Conservation (phyloP, 2,329 filamentous ascomycete species). For the Didymella sp. region DNA sequence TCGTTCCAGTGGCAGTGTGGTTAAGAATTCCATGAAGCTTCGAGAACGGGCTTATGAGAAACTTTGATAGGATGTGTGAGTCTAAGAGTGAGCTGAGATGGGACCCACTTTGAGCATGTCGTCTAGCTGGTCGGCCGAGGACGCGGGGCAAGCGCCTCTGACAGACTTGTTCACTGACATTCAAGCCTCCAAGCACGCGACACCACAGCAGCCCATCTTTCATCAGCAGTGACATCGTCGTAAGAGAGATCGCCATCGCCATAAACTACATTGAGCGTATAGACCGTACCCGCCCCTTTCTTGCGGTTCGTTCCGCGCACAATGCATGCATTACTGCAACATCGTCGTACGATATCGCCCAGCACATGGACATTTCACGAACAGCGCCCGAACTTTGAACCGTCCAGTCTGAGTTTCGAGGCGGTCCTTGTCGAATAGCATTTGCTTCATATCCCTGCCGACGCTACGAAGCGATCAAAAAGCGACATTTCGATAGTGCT, state of each 20-base stretch:
- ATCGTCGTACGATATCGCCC: neutral
- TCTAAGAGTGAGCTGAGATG: neutral
- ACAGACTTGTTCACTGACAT: neutral
- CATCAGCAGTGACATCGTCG: neutral
- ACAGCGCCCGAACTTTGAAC: neutral
- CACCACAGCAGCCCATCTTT: neutral
- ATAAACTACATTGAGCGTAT: neutral
- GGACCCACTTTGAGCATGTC: neutral
- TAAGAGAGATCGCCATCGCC: neutral
- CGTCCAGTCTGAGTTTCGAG: neutral
- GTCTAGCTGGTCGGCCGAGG: neutral
- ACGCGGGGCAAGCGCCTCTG: neutral
- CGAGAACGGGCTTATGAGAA: too few species aligned
- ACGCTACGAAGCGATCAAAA: neutral
- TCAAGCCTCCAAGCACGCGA: neutral
- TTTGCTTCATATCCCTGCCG: neutral
- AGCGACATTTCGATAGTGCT: constrained; percentile 7
- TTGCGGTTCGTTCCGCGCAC: neutral
- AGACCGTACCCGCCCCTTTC: neutral
- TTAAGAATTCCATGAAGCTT: too few species aligned
- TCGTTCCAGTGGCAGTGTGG: too few species aligned
- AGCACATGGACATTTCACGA: neutral
- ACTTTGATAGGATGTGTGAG: neutral
- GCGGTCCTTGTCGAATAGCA: neutral
- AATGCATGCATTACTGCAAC: neutral